Evolutionary conservation across 768 basidiomycete species (phyloP).

Genomic region (Mycena vulgaris): DNA sequence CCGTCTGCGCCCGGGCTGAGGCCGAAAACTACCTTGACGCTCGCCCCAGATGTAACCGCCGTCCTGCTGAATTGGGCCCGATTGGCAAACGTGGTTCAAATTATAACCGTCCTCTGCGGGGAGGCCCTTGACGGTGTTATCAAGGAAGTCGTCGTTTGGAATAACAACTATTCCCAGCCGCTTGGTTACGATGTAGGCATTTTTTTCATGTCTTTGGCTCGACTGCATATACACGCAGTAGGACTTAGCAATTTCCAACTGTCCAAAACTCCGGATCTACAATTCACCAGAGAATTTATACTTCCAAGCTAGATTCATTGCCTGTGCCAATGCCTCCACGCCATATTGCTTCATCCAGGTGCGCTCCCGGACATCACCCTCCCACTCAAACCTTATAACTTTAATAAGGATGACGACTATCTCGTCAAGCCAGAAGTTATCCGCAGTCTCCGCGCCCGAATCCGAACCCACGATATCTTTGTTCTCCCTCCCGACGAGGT

Average conservation of each 20-base stretch:
- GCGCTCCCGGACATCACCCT: too few relatives aligned
- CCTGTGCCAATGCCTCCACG: slow-evolving; percentile 66
- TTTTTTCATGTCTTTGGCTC: not conserved
- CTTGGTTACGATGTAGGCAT: slow-evolving; percentile 60
- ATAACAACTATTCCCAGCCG: slow-evolving; percentile 66
- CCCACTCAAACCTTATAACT: not conserved
- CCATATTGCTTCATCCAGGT: slow-evolving; percentile 78
- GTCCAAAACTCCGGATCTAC: slow-evolving; percentile 66
- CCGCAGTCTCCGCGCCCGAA: slow-evolving; percentile 60
- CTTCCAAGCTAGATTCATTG: slow-evolving; percentile 75
- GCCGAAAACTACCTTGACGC: too few relatives aligned
- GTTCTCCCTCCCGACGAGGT: slow-evolving; percentile 75
- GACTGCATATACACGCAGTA: slow-evolving; percentile 39
- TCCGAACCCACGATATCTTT: slow-evolving; percentile 58
- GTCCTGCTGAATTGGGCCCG: slow-evolving; percentile 80
- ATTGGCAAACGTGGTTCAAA: slow-evolving; percentile 71
- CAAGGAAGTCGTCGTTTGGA: slow-evolving; percentile 71
- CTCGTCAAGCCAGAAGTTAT: slow-evolving; percentile 72
- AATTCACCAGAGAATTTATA: slow-evolving; percentile 72
- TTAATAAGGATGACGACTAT: slow-evolving; percentile 76
- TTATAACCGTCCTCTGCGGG: slow-evolving; percentile 67
- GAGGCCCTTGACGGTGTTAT: slow-evolving; percentile 60
- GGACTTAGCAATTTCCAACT: slow-evolving; percentile 61
- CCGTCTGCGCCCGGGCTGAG: too few relatives aligned
- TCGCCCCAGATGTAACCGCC: slow-evolving; percentile 63